These are phyloP conservation scores for Ajuga chamaepitys DNA, from an alignment of 257 asterid species.

Conservation along the genomic window DNA sequence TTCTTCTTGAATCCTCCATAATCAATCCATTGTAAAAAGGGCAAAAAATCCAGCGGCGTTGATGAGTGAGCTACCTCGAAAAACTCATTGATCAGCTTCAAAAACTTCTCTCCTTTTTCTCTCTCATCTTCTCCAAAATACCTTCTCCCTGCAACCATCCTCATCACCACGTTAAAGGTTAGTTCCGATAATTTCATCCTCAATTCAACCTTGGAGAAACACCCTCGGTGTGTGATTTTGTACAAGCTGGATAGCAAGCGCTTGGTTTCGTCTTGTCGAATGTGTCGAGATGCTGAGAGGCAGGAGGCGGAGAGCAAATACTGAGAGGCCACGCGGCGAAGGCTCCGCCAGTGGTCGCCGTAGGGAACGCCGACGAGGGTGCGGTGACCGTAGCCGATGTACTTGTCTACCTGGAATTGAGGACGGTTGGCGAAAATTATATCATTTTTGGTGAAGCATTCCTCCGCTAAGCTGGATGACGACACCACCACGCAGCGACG, in stretches of 20 bases:
- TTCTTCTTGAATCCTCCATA: too few species aligned
- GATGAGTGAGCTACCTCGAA: too few species aligned
- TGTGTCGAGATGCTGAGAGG: constrained; percentile 1
- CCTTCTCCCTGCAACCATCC: constrained; percentile 31
- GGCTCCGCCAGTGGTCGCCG: constrained; percentile 27
- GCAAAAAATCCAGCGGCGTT: too few species aligned
- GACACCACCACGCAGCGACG: constrained; percentile 32
- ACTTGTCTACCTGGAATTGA: background rate
- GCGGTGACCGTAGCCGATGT: constrained; percentile 25
- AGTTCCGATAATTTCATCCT: constrained; percentile 14
- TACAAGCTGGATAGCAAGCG: constrained; percentile 1
- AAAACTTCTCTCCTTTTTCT: too few species aligned
- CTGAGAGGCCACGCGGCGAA: constrained; percentile 22
- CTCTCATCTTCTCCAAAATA: background rate
- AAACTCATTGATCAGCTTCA: too few species aligned
- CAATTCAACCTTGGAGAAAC: background rate
- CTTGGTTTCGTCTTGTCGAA: constrained; percentile 18
- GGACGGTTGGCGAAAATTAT: constrained; percentile 25
- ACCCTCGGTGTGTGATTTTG: background rate
- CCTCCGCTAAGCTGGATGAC: constrained; percentile 19
- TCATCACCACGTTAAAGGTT: constrained; percentile 18
- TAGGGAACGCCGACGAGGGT: constrained; percentile 18
- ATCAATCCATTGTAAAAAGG: too few species aligned
- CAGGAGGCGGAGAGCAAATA: constrained; percentile 28
- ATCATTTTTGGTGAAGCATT: constrained; percentile 35